Conservation (phyloP, 2,329 filamentous ascomycete genomes). For the Phaeoacremonium minimum region DNA sequence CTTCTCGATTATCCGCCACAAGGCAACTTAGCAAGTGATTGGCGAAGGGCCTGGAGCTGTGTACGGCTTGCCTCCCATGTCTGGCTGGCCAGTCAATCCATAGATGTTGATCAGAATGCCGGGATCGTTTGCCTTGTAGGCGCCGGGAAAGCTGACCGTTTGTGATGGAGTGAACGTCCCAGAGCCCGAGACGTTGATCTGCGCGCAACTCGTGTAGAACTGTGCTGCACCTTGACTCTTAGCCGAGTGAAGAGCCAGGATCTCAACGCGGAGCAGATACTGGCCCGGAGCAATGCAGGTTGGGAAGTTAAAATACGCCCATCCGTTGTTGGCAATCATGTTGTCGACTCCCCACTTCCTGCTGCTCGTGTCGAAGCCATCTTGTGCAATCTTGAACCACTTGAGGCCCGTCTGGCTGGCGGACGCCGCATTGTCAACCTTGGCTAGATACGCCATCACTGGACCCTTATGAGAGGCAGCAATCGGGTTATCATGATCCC, state of each 20-base stretch:
- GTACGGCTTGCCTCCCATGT: conserved; percentile 35
- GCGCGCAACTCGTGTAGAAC: conserved; percentile 40
- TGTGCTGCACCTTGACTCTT: conserved; percentile 28
- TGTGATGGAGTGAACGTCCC: conserved; percentile 25
- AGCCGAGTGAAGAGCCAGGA: conserved; percentile 48
- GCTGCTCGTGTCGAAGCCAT: conserved; percentile 35
- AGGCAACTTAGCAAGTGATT: conserved; percentile 19
- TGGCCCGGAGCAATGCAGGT: conserved; percentile 46
- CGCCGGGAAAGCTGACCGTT: conserved; percentile 40
- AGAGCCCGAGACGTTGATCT: conserved; percentile 32
- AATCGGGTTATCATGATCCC: conserved; percentile 49
- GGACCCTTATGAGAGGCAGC: conserved; percentile 51
- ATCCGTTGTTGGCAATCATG: conserved; percentile 36
- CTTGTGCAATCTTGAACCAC: conserved; percentile 54
- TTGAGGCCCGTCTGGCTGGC: conserved; percentile 32
- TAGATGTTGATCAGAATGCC: conserved; percentile 44
- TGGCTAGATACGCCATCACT: conserved; percentile 47
- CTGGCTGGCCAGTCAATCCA: conserved; percentile 31
- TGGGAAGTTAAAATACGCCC: conserved; percentile 44
- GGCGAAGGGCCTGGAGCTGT: conserved; percentile 28
- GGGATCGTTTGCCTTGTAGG: conserved; percentile 36
- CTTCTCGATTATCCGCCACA: neutral
- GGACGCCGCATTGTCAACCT: conserved; percentile 45
- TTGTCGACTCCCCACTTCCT: conserved; percentile 45
- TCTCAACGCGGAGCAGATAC: conserved; percentile 51